A percentile compares a stretch with the other conserved stretches of the same genome.
These are phyloP conservation scores for Tricholoma sp. DNA, from an alignment of 768 basidiomycete species.

Conservation along the genomic window DNA sequence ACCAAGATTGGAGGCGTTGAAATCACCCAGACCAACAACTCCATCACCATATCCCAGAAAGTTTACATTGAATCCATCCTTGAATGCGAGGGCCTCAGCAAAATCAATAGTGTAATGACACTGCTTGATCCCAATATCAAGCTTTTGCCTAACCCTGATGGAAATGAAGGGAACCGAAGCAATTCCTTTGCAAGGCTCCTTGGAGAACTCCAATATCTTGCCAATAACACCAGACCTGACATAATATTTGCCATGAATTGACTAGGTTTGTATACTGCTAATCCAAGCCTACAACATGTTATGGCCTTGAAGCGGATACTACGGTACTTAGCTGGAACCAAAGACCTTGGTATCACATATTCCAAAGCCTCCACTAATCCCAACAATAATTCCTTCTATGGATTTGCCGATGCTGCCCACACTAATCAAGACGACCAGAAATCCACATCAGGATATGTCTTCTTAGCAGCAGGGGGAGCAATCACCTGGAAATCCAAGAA, in stretches of 20 bases:
- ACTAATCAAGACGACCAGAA: neutral
- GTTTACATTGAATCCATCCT: neutral
- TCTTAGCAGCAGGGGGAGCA: too few species aligned
- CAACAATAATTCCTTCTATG: neutral
- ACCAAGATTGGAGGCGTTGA: neutral
- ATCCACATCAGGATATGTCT: too few species aligned
- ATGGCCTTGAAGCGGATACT: neutral
- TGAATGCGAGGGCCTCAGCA: neutral
- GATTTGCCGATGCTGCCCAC: neutral
- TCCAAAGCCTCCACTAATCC: neutral
- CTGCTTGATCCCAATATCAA: neutral
- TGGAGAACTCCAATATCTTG: neutral
- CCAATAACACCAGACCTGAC: neutral
- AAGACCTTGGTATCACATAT: constrained; percentile 1
- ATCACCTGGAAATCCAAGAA: too few species aligned
- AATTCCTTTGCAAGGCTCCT: neutral
- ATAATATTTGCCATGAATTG: neutral
- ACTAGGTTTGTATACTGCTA: neutral
- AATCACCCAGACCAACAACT: neutral
- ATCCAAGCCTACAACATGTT: neutral
- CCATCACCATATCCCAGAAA: neutral
- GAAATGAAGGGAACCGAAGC: neutral
- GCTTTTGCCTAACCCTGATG: neutral
- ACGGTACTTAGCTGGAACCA: neutral
- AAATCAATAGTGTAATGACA: neutral